Percentiles rank a stretch among this genome's conserved stretches.
Conservation (phyloP, 2,329 filamentous ascomycete species). For the Parascedosporium putredinis region DNA sequence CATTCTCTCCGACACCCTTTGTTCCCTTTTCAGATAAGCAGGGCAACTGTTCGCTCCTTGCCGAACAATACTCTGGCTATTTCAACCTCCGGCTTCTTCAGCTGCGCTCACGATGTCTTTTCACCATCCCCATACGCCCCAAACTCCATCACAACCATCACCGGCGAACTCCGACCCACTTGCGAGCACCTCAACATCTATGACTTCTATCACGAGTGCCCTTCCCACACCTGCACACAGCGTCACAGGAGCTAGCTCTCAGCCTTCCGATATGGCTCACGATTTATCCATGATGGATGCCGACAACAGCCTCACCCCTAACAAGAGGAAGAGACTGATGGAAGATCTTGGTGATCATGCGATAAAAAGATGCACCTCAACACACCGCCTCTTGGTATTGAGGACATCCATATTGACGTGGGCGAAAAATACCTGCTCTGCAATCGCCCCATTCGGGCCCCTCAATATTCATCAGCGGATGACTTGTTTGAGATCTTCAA, state of each 20-base stretch:
- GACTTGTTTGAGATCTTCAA: constrained; percentile 51
- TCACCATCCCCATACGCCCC: constrained; percentile 52
- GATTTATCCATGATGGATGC: constrained; percentile 24
- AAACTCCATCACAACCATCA: constrained; percentile 55
- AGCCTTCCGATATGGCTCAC: constrained; percentile 30
- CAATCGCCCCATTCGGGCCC: constrained; percentile 21
- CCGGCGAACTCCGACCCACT: constrained; percentile 42
- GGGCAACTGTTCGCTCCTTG: background rate
- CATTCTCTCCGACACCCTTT: background rate
- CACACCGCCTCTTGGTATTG: constrained; percentile 38
- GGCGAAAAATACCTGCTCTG: constrained; percentile 58
- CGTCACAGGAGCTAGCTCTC: constrained; percentile 44
- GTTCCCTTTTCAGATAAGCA: too few relatives aligned
- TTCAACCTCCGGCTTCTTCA: constrained; percentile 8
- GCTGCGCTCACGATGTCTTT: constrained; percentile 46
- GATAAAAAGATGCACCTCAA: constrained; percentile 55
- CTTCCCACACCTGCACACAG: constrained; percentile 54
- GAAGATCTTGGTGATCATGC: constrained; percentile 46
- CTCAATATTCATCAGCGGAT: constrained; percentile 23
- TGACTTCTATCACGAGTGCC: constrained; percentile 39
- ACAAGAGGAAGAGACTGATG: constrained; percentile 51
- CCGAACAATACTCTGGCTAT: background rate
- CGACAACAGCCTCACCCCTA: constrained; percentile 38
- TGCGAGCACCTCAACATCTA: constrained; percentile 40
- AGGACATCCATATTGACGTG: constrained; percentile 56